A percentile compares a stretch with the other conserved stretches of the same genome.
These are phyloP conservation scores for Lipomyces anomalus DNA, from an alignment of 805 yeast genomes.

Conservation along the genomic window DNA sequence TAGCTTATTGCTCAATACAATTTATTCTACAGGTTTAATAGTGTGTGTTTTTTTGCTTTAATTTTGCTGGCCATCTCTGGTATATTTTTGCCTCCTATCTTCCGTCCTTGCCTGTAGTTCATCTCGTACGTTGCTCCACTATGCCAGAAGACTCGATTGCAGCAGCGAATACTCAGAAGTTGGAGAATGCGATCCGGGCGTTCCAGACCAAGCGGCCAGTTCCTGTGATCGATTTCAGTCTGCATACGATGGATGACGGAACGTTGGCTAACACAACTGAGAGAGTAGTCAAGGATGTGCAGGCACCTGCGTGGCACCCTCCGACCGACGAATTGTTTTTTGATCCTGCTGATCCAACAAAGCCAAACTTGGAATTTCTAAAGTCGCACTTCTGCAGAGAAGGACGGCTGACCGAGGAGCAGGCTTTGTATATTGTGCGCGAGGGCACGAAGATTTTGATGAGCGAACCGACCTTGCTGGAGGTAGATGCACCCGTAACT, in stretches of 20 bases:
- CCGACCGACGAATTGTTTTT: constrained; percentile 72
- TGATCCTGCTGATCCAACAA: constrained; percentile 41
- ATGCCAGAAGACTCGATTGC: constrained; percentile 4
- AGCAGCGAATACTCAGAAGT: constrained; percentile 22
- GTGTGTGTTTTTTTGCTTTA: no score
- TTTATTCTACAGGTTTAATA: no score
- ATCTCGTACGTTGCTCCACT: no score
- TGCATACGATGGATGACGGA: constrained; percentile 56
- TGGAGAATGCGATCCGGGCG: constrained; percentile 35
- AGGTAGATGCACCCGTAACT: constrained; percentile 87
- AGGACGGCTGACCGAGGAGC: constrained; percentile 70
- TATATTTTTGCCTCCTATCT: no score
- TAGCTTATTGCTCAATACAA: no score
- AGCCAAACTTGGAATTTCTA: constrained; percentile 68
- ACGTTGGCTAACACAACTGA: constrained; percentile 49
- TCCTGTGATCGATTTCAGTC: constrained; percentile 39
- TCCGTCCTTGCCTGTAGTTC: no score
- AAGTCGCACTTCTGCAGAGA: constrained; percentile 70
- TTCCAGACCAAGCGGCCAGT: constrained; percentile 31
- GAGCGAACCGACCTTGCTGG: constrained; percentile 71
- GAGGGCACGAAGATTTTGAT: constrained; percentile 59
- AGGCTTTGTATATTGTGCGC: constrained; percentile 59
- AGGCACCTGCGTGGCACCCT: constrained; percentile 56
- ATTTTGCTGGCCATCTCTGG: no score
- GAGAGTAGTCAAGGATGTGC: constrained; percentile 51